Percentiles rank a stretch among this genome's conserved stretches.
phyloP scores from a whole-genome alignment of 1,284 basidiomycete genomes.

The Crocinoboletus sp. region DNA sequence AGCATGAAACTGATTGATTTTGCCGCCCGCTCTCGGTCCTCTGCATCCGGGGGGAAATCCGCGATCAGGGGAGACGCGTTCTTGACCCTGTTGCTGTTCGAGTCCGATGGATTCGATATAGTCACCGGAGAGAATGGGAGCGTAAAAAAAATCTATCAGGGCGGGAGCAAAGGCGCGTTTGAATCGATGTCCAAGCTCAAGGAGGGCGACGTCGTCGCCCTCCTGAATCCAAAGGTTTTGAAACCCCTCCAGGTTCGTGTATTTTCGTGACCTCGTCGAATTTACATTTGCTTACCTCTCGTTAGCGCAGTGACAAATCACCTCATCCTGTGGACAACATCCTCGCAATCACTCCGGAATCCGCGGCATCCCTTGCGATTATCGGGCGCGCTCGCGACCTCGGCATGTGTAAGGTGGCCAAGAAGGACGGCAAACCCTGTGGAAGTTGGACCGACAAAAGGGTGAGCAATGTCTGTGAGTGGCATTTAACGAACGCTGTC shows the following conservation, averaged over 20 bases:
- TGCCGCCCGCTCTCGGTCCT: constrained; percentile 53
- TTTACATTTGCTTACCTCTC: neutral
- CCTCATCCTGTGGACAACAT: constrained; percentile 79
- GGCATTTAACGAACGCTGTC: constrained; percentile 81
- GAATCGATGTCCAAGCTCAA: constrained; percentile 81
- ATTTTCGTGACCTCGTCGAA: neutral
- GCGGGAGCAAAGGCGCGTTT: constrained; percentile 91
- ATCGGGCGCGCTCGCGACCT: constrained; percentile 87
- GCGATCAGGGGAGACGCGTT: constrained; percentile 76
- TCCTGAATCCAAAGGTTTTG: constrained; percentile 85
- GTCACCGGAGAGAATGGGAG: constrained; percentile 45
- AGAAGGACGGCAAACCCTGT: constrained; percentile 78
- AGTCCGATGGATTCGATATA: constrained; percentile 68
- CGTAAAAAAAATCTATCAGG: constrained; percentile 67
- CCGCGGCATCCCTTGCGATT: constrained; percentile 72
- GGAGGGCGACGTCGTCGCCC: constrained; percentile 85
- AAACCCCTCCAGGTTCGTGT: constrained; percentile 74
- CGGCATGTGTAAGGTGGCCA: constrained; percentile 74
- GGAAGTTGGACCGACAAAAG: constrained; percentile 85
- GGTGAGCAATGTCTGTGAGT: constrained; percentile 83
- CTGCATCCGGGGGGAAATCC: constrained; percentile 50
- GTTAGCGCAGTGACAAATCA: constrained; percentile 41
- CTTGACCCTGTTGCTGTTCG: constrained; percentile 82
- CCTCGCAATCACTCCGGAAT: constrained; percentile 84
- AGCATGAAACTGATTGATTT: constrained; percentile 86